Percentiles rank a stretch among this genome's conserved stretches.
phyloP scores from a whole-genome alignment of 208 protist genomes.

The Leishmania arabica region DNA sequence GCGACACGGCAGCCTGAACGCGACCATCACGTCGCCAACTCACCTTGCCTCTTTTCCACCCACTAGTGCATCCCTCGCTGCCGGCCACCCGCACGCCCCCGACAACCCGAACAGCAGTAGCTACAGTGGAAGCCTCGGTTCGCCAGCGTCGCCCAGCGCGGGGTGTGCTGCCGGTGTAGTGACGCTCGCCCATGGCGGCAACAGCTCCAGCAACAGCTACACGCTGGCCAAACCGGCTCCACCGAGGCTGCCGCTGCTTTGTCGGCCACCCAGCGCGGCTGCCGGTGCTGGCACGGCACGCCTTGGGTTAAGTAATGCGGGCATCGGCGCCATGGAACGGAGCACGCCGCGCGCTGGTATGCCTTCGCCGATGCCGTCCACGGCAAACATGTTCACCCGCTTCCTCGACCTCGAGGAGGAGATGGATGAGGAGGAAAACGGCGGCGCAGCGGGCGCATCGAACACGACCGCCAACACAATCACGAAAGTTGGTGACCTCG shows the following conservation, averaged over 20 bases:
- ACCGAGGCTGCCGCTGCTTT: conserved; percentile 2
- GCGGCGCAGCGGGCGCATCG: neutral
- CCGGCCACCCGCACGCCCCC: neutral
- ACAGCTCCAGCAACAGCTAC: conserved; percentile 17
- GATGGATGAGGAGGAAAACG: conserved; percentile 25
- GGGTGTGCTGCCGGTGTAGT: neutral
- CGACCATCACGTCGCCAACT: conserved; percentile 15
- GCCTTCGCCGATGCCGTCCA: conserved; percentile 66
- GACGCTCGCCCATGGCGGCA: neutral
- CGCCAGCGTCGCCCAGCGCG: neutral
- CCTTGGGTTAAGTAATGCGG: neutral
- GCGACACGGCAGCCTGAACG: conserved; percentile 10
- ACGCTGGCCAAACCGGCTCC: neutral
- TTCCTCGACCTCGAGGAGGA: conserved; percentile 48
- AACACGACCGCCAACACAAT: conserved; percentile 1
- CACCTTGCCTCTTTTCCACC: neutral
- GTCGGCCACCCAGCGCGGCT: neutral
- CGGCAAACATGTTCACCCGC: conserved; percentile 60
- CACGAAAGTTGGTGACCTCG: neutral
- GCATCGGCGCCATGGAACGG: neutral
- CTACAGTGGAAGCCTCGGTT: conserved; percentile 2
- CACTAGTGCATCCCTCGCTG: neutral
- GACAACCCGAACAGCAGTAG: neutral
- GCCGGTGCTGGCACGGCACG: neutral
- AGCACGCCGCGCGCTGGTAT: conserved; percentile 33